These are phyloP conservation scores for Hymenoscyphus scutula DNA, from an alignment of 2,329 filamentous ascomycete genomes.

Conservation along the genomic window DNA sequence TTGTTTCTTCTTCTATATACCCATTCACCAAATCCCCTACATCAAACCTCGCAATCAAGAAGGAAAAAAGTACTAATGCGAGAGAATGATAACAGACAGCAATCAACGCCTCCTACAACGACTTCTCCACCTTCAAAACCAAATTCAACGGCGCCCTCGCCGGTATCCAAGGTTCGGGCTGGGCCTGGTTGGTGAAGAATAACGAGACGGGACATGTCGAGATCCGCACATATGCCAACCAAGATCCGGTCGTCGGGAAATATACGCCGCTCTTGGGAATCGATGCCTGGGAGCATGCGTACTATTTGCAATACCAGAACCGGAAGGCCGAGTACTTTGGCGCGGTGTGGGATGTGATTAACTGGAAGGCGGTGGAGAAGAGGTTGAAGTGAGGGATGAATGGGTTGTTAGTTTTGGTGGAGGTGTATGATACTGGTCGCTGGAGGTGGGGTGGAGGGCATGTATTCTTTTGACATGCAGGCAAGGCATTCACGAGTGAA, in stretches of 20 bases:
- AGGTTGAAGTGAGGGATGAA: constrained; percentile 52
- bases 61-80: background rate
- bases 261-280: constrained; percentile 81
- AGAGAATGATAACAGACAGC: constrained; percentile 27
- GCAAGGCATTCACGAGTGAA: background rate
- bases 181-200: constrained; percentile 57
- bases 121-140: constrained; percentile 52
- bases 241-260: constrained; percentile 83
- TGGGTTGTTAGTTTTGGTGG: background rate
- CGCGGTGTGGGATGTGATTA: constrained; percentile 91
- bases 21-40: background rate
- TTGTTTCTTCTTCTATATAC: background rate
- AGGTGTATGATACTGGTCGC: constrained; percentile 7
- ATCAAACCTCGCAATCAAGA: background rate
- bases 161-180: constrained; percentile 59
- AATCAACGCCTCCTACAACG: constrained; percentile 45
- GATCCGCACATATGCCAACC: constrained; percentile 75
- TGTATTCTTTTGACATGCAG: background rate
- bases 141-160: constrained; percentile 58
- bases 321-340: constrained; percentile 94
- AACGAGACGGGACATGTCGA: constrained; percentile 52
- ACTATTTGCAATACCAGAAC: constrained; percentile 96
- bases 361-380: constrained; percentile 88
- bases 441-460: background rate
- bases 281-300: constrained; percentile 95